Evolutionary conservation across 257 asterid genomes (phyloP), one percentile per base, ranked within the genome.

Genomic region (Solanum boliviense): DNA sequence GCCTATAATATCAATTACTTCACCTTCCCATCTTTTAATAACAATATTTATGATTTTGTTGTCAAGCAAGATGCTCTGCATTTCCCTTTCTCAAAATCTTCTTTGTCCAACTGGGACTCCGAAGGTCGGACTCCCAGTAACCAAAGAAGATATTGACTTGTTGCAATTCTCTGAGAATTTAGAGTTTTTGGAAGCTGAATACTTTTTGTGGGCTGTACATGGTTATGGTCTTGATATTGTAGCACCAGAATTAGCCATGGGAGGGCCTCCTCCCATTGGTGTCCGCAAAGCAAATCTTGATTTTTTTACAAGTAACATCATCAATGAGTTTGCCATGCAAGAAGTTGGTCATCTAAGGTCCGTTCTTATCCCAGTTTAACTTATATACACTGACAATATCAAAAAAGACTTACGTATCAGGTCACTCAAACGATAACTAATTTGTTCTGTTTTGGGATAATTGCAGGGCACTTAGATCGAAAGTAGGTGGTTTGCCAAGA

Each of bases 251-350:
- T 71, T 93, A 16, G 89, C 84, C 34, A 81, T 56, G 72, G 94
- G 94, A 1, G 95, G 95, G 13, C 94, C 94, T 29, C 91, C 92
- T 0, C 95, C 95, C 3, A 87, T 87, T 74, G 95, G 92, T 44
- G 94, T 89, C 21, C 90, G 29, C 52, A 92, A 88, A 73, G 94
- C 93, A 13, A 92, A 93, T 44, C 93, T 93, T 60, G 94, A 93
- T 60, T 34, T 15, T 83, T 15, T 86, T 31, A 88, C 93, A 0
- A 7, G 25, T 6, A 78, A 9, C 7, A 62, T 92, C 16, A 70
- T 90, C 36, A 27, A 12, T 23, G 94, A 93, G 81, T 92, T 93
- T 85, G 92, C 81, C 35, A 78, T 70, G n/a, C 93, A 92, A 72
- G 95, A 90, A 88, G 88, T 93, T 65, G 95, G 92, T 20, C 92